Base-by-base conservation (phyloP, 2,329 filamentous ascomycete genomes). In the Aotearoamyces nothofagi region DNA sequence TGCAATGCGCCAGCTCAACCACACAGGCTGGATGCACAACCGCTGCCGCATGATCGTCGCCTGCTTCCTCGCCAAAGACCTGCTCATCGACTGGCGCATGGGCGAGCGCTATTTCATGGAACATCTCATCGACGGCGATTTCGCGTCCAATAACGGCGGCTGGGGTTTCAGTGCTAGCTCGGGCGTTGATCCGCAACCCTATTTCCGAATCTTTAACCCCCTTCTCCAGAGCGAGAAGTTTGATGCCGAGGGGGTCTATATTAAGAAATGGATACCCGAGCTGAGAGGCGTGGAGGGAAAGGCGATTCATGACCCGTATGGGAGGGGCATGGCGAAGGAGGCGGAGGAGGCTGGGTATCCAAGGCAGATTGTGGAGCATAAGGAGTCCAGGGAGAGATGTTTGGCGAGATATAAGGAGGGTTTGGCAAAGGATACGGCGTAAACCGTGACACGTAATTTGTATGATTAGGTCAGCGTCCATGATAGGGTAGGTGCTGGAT, bases 161-260 rank as follows among this genome's bases (percentile, higher is more conserved):
- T 51, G 48, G 48, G 47, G 47, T 4, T 51, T 48, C 26, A 35
- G 36, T 84, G 72, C 76, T 4, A 69, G 63, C 11, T 75, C 74
- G 0, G 78, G 81, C 2, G 79, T 84, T 5, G 82, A 92, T 50
- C 79, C 82, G 2, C 80, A 92, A 52, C 83, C 84, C 0, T 93
- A 92, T 48, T 93, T 93, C 38, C 66, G 83, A 5, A 79, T 93
- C 29, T 93, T 93, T 54, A 93, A 92, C 43, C 84, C 84, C 0
- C 49, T 83, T 24, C 55, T 81, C 11, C 84, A 93, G 57, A 82
- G 78, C 41, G 80, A 90, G 60, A 86, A 78, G 52, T 92, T 92
- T 42, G 84, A 93, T 46, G 58, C 66, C 0, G 60, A 77, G 0
- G 86, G 83, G 0, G 69, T 71, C 10, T 93, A 87, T 48, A 92